Evolutionary conservation across 768 basidiomycete species (phyloP), one percentile per base, ranked within the genome.

Genomic region (Tubosaeta brunneosetosa): DNA sequence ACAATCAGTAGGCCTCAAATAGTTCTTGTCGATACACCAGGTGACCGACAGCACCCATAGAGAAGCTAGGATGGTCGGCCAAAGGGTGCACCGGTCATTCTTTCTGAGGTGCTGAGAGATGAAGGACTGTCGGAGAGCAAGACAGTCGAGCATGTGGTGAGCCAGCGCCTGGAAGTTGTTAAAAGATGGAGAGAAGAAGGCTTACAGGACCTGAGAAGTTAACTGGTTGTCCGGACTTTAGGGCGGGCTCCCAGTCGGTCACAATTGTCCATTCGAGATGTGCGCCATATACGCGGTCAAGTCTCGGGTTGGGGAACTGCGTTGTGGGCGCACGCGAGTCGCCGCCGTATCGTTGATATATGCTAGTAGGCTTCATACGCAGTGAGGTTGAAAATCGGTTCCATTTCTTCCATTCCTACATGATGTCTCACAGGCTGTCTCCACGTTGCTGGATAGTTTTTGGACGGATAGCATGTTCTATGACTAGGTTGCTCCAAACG

Each of bases 141-240:
- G 67, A 72, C 74, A 76, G 72, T 65, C 77, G 64, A 76, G 70
- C 78, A 81, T 84, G 79, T 83, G 78, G 77, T 77, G 73, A 62
- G 62, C 64, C 60, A 66, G 74, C 63, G 72, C 77, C 83, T 78
- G 73, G 57, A 72, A 71, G 72, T 78, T 82, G 83, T 83, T 83
- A 84, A 83, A 84, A 83, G 80, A 83, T 82, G 73, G 11, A 65
- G 40, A 22, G 47, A 65, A n/a, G 51, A 1, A 51, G 0, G 4
- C 16, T 4, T n/a, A 14, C 36, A 3, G 36, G 12, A 37, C 16
- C 3, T 22, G 38, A 4, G 8, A 52, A 16, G 6, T 7, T 11
- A 13, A 48, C 22, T 22, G 22, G 22, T 22, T 47, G 12, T 3
- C 6, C 2, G 4, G 36, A 44, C 44, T 75, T 82, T 73, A 81